A percentile compares a stretch with the other conserved stretches of the same genome.
Conservation (phyloP, 257 asterid genomes). For the Ilex aquifolium region DNA sequence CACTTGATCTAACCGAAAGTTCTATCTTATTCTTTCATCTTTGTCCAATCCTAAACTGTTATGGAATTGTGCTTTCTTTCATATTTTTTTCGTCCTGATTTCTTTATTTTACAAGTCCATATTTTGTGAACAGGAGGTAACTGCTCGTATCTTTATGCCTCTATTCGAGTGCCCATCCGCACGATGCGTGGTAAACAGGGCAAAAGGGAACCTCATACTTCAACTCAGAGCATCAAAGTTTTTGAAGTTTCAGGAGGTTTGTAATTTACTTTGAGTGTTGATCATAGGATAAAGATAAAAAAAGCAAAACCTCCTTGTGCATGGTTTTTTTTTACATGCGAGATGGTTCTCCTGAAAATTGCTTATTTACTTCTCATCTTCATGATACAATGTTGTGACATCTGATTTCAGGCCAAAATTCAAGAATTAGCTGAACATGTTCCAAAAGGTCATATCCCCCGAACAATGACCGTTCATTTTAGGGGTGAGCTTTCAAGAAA, state of each 20-base stretch:
- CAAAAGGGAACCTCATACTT: conserved; percentile 85
- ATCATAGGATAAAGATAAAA: neutral
- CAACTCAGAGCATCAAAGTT: conserved; percentile 94
- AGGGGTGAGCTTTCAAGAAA: conserved; percentile 96
- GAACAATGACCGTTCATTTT: conserved; percentile 89
- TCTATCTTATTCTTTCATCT: neutral
- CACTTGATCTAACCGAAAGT: no score
- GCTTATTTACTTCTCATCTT: no score
- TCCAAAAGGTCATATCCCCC: conserved; percentile 96
- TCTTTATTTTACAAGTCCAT: neutral
- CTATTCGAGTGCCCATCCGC: conserved; percentile 79
- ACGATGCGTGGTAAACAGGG: conserved; percentile 54
- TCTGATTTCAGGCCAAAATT: conserved; percentile 74
- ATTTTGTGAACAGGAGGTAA: conserved; percentile 63
- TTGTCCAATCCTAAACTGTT: no score
- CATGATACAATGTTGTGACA: neutral
- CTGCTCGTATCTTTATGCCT: conserved; percentile 90
- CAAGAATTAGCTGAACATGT: conserved; percentile 97
- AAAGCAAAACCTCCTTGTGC: conserved; percentile 3
- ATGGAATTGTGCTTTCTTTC: neutral
- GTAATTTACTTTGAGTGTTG: conserved; percentile 12
- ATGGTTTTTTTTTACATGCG: conserved; percentile 3
- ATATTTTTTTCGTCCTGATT: conserved; percentile 8
- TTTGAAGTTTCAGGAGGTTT: conserved; percentile 93
- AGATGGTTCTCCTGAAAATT: neutral